Evolutionary conservation across 768 basidiomycete species (phyloP).

Genomic region (Roridomyces roridus): DNA sequence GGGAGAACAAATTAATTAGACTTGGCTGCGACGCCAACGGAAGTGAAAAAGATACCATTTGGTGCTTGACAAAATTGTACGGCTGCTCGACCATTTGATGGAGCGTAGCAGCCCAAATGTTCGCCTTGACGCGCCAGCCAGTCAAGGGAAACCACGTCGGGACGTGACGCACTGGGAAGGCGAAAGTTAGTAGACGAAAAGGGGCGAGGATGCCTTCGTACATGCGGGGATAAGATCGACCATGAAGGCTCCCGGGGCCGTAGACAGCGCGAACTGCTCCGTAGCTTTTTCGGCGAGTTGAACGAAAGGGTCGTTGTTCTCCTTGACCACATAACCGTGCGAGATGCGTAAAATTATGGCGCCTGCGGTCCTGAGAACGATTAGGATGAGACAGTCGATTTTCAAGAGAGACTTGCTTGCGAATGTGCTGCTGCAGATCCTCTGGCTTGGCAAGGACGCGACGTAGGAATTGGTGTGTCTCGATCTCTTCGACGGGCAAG

Average conservation of each 20-base stretch:
- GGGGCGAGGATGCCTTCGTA: slow-evolving; percentile 29
- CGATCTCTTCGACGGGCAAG: slow-evolving; percentile 48
- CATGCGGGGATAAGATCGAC: slow-evolving; percentile 58
- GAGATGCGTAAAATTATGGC: slow-evolving; percentile 59
- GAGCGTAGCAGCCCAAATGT: slow-evolving; percentile 58
- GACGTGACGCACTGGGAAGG: slow-evolving; percentile 54
- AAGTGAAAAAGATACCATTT: slow-evolving; percentile 50
- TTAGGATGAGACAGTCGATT: slow-evolving; percentile 9
- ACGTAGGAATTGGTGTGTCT: slow-evolving; percentile 54
- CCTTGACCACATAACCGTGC: slow-evolving; percentile 59
- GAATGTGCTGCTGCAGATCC: slow-evolving; percentile 51
- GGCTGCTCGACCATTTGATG: slow-evolving; percentile 62
- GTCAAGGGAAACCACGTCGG: slow-evolving; percentile 73
- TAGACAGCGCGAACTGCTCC: slow-evolving; percentile 58
- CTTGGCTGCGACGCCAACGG: slow-evolving; percentile 20
- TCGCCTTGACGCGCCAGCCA: slow-evolving; percentile 59
- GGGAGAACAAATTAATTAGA: background rate
- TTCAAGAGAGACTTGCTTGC: slow-evolving; percentile 43
- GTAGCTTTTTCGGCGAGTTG: slow-evolving; percentile 60
- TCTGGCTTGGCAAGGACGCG: slow-evolving; percentile 54
- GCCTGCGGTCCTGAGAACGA: slow-evolving; percentile 50
- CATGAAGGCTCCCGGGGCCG: slow-evolving; percentile 56
- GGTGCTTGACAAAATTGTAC: slow-evolving; percentile 63
- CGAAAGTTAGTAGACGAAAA: slow-evolving; percentile 2
- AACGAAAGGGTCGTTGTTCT: slow-evolving; percentile 56